These are phyloP conservation scores for Aspergillus campestris DNA, from an alignment of 495 filamentous ascomycete genomes.

Conservation along the genomic window DNA sequence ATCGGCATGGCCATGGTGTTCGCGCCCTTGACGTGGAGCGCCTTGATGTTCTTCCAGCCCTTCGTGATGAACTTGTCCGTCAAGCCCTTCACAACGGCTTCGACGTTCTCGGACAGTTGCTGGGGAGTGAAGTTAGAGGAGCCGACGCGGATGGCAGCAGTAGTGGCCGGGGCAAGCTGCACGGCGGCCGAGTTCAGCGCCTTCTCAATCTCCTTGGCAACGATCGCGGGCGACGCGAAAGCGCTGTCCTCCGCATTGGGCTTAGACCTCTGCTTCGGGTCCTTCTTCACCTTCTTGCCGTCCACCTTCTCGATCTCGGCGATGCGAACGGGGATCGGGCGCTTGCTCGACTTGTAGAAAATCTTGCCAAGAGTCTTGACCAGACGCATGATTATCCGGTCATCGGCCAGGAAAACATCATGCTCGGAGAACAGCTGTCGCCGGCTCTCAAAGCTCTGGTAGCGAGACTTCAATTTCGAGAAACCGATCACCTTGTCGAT, in stretches of 20 bases:
- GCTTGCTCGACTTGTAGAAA: constrained; percentile 79
- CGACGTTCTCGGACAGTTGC: constrained; percentile 70
- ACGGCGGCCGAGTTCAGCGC: constrained; percentile 63
- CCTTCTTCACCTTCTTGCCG: constrained; percentile 55
- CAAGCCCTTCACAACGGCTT: constrained; percentile 57
- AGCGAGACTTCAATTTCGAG: constrained; percentile 75
- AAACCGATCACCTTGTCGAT: constrained; percentile 77
- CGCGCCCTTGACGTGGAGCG: constrained; percentile 80
- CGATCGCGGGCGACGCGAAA: constrained; percentile 39
- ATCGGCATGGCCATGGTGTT: constrained; percentile 81
- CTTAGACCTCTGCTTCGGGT: constrained; percentile 30
- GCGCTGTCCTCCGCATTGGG: constrained; percentile 29
- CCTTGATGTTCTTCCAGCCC: constrained; percentile 75
- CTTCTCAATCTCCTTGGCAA: constrained; percentile 64
- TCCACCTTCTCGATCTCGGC: constrained; percentile 54
- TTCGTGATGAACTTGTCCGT: constrained; percentile 71
- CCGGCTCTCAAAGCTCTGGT: constrained; percentile 76
- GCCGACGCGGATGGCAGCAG: constrained; percentile 62
- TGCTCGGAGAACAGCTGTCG: constrained; percentile 77
- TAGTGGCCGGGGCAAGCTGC: constrained; percentile 58
- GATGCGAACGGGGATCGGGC: constrained; percentile 77
- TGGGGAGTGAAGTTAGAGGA: constrained; percentile 63
- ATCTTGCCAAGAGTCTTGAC: constrained; percentile 72
- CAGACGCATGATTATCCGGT: constrained; percentile 69
- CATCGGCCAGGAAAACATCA: constrained; percentile 82